Base-by-base conservation (phyloP, 2,329 filamentous ascomycete genomes). In the Botrytis cinerea region DNA sequence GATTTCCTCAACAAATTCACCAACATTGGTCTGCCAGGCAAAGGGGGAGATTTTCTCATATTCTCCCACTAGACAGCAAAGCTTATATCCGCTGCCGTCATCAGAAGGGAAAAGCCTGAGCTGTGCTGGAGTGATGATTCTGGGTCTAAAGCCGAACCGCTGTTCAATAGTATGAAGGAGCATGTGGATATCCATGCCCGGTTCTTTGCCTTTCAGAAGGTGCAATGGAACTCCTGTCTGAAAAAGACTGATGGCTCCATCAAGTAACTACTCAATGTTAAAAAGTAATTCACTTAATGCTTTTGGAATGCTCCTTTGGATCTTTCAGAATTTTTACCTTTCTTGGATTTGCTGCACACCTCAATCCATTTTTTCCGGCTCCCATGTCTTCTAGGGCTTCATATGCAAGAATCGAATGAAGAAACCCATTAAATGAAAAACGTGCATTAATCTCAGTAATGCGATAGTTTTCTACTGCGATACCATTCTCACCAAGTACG, bases 1-100 rank as follows among this genome's bases (percentile, higher is more conserved):
- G 22, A 81, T 74, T 73, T 73, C 72, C 67, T 74, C 70, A 8
- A 70, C 64, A 5, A 67, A 22, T 22, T 67, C 64, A 3, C 28
- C 45, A 2, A 18, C 2, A 38, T 18, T 18, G 38, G 64, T 51
- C 22, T 28, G 45, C 64, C 64, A 67, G 20, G 10, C n/a, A 1
- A 25, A 32, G n/a, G n/a, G 7, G 1, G 64, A 51, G 32, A 2
- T 16, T 18, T 38, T 25, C 18, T 10, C n/a, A n/a, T 20, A 51
- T 67, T 67, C 18, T 0, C 16, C 28, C 45, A 51, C 45, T 22
- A 67, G 4, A 51, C 25, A 45, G 10, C 64, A 67, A 38, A 67
- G 64, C 38, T 46, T 51, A 3, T 51, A 67, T 38, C 28, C 45
- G 51, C 16, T 67, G 1, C 28, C 25, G 12, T 38, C 2, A 10